Evolutionary conservation across 345 rosid species (phyloP).

Genomic region (Atalantia buxifolia): DNA sequence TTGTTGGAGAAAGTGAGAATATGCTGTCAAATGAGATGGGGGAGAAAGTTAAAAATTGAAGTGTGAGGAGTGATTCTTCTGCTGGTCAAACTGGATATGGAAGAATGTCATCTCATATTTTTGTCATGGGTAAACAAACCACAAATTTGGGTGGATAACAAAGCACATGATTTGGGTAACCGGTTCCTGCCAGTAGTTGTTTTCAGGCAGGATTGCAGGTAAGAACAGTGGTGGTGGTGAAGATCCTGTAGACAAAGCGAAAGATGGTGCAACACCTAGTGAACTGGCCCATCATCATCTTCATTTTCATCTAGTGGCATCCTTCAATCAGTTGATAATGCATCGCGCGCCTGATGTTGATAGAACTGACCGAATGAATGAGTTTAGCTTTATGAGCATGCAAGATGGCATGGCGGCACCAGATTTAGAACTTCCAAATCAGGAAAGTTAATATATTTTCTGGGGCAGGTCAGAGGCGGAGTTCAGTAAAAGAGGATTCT

Average conservation of each 20-base stretch:
- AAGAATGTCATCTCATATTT: constrained; percentile 25
- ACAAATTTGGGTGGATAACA: constrained; percentile 26
- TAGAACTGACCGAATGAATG: constrained; percentile 26
- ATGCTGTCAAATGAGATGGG: constrained; percentile 49
- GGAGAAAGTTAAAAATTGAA: constrained; percentile 51
- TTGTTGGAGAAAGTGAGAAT: constrained; percentile 41
- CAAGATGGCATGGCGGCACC: constrained; percentile 24
- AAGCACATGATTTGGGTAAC: constrained; percentile 17
- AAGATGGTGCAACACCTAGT: constrained; percentile 9
- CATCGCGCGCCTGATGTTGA: constrained; percentile 19
- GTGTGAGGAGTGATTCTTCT: constrained; percentile 28
- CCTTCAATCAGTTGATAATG: constrained; percentile 19
- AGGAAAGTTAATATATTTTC: constrained; percentile 40
- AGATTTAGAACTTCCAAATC: constrained; percentile 58
- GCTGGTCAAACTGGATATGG: constrained; percentile 20
- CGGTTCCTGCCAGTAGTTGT: constrained; percentile 26
- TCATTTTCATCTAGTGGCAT: constrained; percentile 1
- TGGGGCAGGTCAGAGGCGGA: constrained; percentile 46
- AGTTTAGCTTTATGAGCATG: constrained; percentile 35
- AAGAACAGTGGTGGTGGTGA: constrained; percentile 22
- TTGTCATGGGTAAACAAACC: constrained; percentile 24
- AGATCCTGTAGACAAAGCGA: constrained; percentile 25
- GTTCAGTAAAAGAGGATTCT: constrained; percentile 54
- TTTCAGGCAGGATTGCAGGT: constrained; percentile 32
- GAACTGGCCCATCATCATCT: constrained; percentile 19